These are phyloP conservation scores for Tephrocybe sp. DNA, from an alignment of 768 basidiomycete genomes.

Conservation along the genomic window DNA sequence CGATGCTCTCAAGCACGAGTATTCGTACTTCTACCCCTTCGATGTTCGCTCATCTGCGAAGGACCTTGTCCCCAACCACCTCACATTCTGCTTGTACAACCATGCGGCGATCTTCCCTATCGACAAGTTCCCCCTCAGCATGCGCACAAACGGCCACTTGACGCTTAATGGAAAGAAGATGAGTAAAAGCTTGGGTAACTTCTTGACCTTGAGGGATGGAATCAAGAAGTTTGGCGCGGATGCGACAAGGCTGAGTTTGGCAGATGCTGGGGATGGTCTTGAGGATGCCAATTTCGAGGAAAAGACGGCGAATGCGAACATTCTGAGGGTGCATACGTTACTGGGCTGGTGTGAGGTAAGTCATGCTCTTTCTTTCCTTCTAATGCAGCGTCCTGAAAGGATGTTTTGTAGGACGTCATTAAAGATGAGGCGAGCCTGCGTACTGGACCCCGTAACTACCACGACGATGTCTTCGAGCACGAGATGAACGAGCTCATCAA, in stretches of 20 bases:
- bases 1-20: slow-evolving; percentile 85
- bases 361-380: slow-evolving; percentile 1
- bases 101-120: slow-evolving; percentile 94
- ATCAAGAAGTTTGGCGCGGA: slow-evolving; percentile 97
- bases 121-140: slow-evolving; percentile 86
- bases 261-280: slow-evolving; percentile 95
- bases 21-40: slow-evolving; percentile 97
- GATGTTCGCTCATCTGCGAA: slow-evolving; percentile 98
- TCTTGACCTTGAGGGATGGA: slow-evolving; percentile 84
- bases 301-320: slow-evolving; percentile 96
- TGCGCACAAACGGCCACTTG: slow-evolving; percentile 95
- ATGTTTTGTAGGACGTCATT: slow-evolving; percentile 68
- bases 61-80: slow-evolving; percentile 92
- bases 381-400: slow-evolving; percentile 7
- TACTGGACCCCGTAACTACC: slow-evolving; percentile 73
- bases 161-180: slow-evolving; percentile 99
- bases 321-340: slow-evolving; percentile 88
- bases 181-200: slow-evolving; percentile 97
- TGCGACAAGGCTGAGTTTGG: slow-evolving; percentile 86
- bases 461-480: slow-evolving; percentile 88
- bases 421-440: slow-evolving; percentile 72
- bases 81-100: slow-evolving; percentile 93
- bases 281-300: slow-evolving; percentile 99
- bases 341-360: slow-evolving; percentile 89
- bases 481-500: slow-evolving; percentile 88